These are phyloP conservation scores for Gryganskiella cystojenkinii DNA, from an alignment of 192 early-diverging fungal genomes.

Conservation along the genomic window DNA sequence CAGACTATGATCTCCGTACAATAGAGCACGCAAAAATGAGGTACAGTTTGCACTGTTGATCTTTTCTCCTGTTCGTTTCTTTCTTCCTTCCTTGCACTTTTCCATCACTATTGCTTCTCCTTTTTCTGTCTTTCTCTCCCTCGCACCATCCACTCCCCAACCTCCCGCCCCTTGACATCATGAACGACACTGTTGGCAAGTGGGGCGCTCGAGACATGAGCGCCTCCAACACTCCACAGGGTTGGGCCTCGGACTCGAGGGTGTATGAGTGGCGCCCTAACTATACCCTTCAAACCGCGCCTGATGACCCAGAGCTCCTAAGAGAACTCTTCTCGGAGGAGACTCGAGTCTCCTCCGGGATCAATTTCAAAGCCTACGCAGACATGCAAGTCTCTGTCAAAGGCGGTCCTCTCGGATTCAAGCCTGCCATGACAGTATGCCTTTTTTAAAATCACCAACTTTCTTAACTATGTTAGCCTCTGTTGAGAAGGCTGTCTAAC, in stretches of 20 bases:
- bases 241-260: conserved; percentile 55
- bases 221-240: not conserved
- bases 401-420: conserved; percentile 63
- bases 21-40: too few species aligned
- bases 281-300: conserved; percentile 64
- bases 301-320: conserved; percentile 70
- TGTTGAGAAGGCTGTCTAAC: not conserved
- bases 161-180: too few species aligned
- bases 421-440: conserved; percentile 60
- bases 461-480: not conserved
- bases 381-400: conserved; percentile 76
- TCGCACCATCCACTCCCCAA: too few species aligned
- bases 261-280: conserved; percentile 68
- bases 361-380: conserved; percentile 79
- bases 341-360: conserved; percentile 69
- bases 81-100: too few species aligned
- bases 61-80: too few species aligned
- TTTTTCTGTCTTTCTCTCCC: too few species aligned
- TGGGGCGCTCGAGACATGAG: not conserved
- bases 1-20: too few species aligned
- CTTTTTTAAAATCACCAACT: not conserved
- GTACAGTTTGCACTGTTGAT: too few species aligned
- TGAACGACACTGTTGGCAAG: not conserved
- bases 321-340: conserved; percentile 65
- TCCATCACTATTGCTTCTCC: too few species aligned